Base-by-base conservation (phyloP, 345 rosid genomes). In the Aegle marmelos region DNA sequence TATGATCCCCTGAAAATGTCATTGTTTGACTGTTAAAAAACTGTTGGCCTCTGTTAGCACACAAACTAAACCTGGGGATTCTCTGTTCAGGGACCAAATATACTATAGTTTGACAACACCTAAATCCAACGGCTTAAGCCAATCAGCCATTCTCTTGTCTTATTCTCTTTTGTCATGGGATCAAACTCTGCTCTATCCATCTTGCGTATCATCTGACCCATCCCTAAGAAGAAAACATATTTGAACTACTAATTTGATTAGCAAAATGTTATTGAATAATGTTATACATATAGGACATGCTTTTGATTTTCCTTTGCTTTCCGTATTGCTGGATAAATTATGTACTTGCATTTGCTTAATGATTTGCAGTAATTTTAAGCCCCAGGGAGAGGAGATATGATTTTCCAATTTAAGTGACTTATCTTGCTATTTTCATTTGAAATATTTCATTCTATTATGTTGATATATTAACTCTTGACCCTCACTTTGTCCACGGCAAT, bases 401-500 rank as follows among this genome's bases (percentile, higher is more conserved):
- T 59, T 58, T 74, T 70, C 21, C 59, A 60, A 28, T 62, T 74
- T 27, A 53, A 33, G 16, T 59, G 69, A 27, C 41, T 37, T 11
- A 54, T 68, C 59, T 22, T 50, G n/a, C 21, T 33, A 24, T 13
- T 54, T 30, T 28, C 21, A 4, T 19, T n/a, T 27, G 37, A 19
- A 50, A 54, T 63, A 67, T 36, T 80, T 17, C 2, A 28, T 66
- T 57, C 56, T 78, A 24, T 24, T 72, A 27, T 64, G 70, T 37
- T 33, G 30, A 60, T 45, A 7, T 2, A 28, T 34, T 37, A 25
- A 60, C 54, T 70, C 2, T 30, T 74, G 72, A 72, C 64, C 58
- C 63, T 81, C 34, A 21, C 56, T 72, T 76, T 75, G 36, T 66
- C 41, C 41, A 6, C 56, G 10, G 17, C 60, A 63, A 13, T 84